Percentiles rank a stretch among this genome's conserved stretches.
Conservation (phyloP, 1,284 basidiomycete species). For the Malassezia furfur region DNA sequence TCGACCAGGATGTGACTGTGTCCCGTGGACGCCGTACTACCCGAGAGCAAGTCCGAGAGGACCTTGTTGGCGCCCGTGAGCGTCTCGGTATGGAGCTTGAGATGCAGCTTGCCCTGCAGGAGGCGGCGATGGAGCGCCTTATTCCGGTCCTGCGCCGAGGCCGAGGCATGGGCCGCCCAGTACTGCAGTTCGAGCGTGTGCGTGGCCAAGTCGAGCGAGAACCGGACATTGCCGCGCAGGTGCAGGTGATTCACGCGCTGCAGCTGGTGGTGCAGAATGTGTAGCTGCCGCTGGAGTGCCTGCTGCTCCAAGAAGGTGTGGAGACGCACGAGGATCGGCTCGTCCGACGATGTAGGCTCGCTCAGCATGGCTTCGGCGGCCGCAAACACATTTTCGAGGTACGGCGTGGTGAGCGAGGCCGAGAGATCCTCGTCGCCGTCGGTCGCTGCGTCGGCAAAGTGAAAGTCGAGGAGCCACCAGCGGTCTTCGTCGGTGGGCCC, state of each 20-base stretch:
- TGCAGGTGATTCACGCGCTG: constrained; percentile 27
- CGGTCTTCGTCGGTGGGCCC: constrained; percentile 52
- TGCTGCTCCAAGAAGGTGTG: constrained; percentile 37
- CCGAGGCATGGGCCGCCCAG: constrained; percentile 16
- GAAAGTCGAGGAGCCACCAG: constrained; percentile 41
- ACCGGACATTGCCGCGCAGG: constrained; percentile 31
- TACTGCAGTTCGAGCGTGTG: constrained; percentile 26
- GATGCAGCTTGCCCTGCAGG: constrained; percentile 4
- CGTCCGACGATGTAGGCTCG: constrained; percentile 1
- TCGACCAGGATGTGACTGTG: constrained; percentile 1
- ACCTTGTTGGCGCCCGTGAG: background rate
- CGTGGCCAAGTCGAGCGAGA: constrained; percentile 17
- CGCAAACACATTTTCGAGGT: constrained; percentile 1
- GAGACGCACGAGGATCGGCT: constrained; percentile 25
- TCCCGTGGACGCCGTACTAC: background rate
- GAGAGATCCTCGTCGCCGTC: constrained; percentile 6
- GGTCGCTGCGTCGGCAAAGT: constrained; percentile 17
- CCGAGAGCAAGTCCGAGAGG: constrained; percentile 4
- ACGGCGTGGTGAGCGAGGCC: background rate
- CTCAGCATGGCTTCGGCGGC: constrained; percentile 6
- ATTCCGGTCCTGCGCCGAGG: background rate
- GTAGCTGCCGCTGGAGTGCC: constrained; percentile 39
- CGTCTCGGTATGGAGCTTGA: background rate
- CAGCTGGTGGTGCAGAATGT: constrained; percentile 38
- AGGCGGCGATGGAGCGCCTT: background rate